Conservation (phyloP, 1,284 basidiomycete genomes). For the Ceratobasidium sp. region DNA sequence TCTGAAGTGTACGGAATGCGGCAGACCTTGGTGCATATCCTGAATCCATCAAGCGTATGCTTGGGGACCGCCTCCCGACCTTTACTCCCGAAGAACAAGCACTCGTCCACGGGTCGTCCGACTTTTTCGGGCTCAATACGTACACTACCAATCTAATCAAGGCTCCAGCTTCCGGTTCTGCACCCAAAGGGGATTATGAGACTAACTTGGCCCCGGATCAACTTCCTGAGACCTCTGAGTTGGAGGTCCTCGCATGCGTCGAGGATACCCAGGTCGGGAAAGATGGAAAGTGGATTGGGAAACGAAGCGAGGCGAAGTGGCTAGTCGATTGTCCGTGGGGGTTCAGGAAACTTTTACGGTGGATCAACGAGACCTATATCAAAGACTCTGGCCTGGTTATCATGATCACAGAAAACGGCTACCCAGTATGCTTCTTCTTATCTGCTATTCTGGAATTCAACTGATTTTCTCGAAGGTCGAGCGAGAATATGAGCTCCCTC, state of each 20-base stretch:
- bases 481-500: constrained; percentile 61
- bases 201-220: neutral
- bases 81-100: constrained; percentile 67
- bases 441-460: neutral
- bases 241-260: constrained; percentile 13
- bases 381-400: neutral
- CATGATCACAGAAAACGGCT: constrained; percentile 18
- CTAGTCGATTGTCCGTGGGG: constrained; percentile 15
- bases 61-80: constrained; percentile 69
- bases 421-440: neutral
- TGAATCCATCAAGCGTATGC: constrained; percentile 62
- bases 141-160: constrained; percentile 75
- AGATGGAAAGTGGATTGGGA: constrained; percentile 15
- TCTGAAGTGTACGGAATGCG: constrained; percentile 62
- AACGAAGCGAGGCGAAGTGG: constrained; percentile 3
- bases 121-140: constrained; percentile 74
- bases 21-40: constrained; percentile 66
- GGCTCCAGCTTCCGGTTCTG: constrained; percentile 47
- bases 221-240: neutral
- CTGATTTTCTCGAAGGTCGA: neutral
- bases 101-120: constrained; percentile 70
- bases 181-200: constrained; percentile 44
- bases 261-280: neutral
- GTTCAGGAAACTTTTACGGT: constrained; percentile 20
- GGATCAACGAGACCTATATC: constrained; percentile 23